Base-by-base conservation (phyloP, 805 yeast species). In the Candida arabinofermentans region DNA sequence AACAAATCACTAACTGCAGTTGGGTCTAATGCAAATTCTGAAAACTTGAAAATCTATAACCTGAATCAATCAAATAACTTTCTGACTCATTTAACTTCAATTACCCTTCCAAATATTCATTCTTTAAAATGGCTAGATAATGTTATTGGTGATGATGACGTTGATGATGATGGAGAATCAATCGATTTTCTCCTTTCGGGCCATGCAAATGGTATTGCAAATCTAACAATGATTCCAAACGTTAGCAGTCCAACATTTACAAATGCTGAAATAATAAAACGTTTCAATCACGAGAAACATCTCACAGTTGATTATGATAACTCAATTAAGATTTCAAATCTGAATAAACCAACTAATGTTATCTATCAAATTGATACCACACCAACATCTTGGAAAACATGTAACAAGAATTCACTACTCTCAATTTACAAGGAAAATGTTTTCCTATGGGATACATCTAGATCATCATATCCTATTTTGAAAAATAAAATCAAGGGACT, bases 211-310 rank as follows among this genome's bases (percentile, higher is more conserved):
- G 96, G 96, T 2, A 65, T 74, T 41, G 86, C 81, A 0, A 86
- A 90, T 60, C 59, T 89, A 44, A 77, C 86, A 3, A 67, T 83
- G 14, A 70, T 88, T 8, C 93, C 95, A 1, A 58, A 64, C 21
- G 55, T 67, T 8, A 66, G 64, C 5, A 42, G 44, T 23, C 24
- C 49, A 2, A 71, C 54, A 3, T 59, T 64, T 18, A 59, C 71
- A 19, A 67, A 73, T 41, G 96, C 96, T 0, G 87, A 81, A 58
- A 83, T 89, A 17, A 65, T 83, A 47, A 84, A 80, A 57, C 68
- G 95, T 29, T 89, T 82, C 66, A 86, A 86, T 61, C 96, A 89
- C 64, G 67, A 73, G 38, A 81, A 81, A 50, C 89, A 82, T 55
- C 59, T 86, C 41, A 60, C 58, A 24, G 48, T 59, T 16, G 5